A percentile compares a stretch with the other conserved stretches of the same genome.
Conservation (phyloP, 169 alveolate species). For the Eimeria tenella region DNA sequence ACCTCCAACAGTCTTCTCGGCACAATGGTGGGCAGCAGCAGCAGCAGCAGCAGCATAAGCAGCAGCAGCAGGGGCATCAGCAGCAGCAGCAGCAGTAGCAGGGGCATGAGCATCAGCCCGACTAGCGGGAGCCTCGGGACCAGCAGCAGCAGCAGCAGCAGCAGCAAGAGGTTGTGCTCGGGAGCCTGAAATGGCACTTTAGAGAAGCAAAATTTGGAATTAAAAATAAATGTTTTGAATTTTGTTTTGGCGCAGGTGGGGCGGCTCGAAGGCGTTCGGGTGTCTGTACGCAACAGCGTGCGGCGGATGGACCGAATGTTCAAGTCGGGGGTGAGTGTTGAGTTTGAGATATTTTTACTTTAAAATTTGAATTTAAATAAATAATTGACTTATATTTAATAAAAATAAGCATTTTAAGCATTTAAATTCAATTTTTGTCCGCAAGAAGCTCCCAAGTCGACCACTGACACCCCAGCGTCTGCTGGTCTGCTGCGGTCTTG, state of each 20-base stretch:
- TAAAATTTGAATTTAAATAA: background rate
- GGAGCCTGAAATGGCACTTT: no score
- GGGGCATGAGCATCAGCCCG: background rate
- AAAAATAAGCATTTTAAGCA: no score
- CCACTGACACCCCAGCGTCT: no score
- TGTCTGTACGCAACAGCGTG: constrained; percentile 70
- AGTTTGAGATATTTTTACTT: background rate
- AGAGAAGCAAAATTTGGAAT: no score
- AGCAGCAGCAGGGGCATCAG: constrained; percentile 2
- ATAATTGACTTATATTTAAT: no score
- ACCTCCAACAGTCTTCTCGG: constrained; percentile 71
- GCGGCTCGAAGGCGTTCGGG: constrained; percentile 73
- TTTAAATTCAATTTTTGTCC: no score
- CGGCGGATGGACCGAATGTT: constrained; percentile 76
- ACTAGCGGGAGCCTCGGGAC: background rate
- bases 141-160: background rate
- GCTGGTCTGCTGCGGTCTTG: no score
- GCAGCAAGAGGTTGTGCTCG: background rate
- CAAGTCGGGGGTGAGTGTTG: constrained; percentile 53
- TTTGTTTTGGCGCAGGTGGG: constrained; percentile 53
- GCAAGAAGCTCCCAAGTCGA: no score
- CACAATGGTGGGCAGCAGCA: constrained; percentile 63
- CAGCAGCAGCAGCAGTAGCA: constrained; percentile 6
- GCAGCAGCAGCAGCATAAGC: constrained; percentile 9
- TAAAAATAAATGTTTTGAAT: background rate